Percentiles rank a stretch among this genome's conserved stretches.
Evolutionary conservation across 2,329 filamentous ascomycete species (phyloP).

Genomic region (Fusarium solani-melongenae): DNA sequence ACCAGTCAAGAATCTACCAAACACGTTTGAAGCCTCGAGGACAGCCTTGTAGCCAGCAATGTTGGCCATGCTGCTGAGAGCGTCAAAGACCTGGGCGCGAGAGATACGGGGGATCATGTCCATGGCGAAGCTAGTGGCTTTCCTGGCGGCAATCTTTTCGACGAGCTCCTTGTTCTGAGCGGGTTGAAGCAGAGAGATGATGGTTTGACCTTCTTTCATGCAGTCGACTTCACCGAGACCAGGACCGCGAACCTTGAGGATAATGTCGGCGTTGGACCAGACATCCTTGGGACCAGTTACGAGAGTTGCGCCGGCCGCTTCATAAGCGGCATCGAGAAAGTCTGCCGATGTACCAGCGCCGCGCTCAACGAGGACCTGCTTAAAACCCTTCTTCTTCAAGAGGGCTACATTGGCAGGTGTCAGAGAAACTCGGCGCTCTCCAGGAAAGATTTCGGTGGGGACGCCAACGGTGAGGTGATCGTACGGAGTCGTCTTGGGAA

Average conservation of each 20-base stretch:
- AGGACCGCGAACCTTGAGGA: conserved; percentile 86
- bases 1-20: conserved; percentile 87
- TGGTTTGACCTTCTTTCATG: conserved; percentile 75
- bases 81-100: conserved; percentile 88
- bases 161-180: conserved; percentile 82
- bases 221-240: conserved; percentile 75
- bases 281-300: conserved; percentile 74
- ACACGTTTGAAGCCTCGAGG: conserved; percentile 88
- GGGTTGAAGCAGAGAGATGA: conserved; percentile 88
- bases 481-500: conserved; percentile 70
- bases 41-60: conserved; percentile 95
- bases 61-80: conserved; percentile 92
- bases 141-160: conserved; percentile 75
- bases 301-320: conserved; percentile 80
- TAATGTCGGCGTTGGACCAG: conserved; percentile 80
- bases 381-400: conserved; percentile 87
- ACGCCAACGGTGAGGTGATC: conserved; percentile 80
- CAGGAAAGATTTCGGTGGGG: conserved; percentile 80
- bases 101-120: conserved; percentile 93
- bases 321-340: conserved; percentile 81
- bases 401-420: conserved; percentile 86
- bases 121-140: conserved; percentile 87
- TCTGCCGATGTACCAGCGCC: conserved; percentile 83
- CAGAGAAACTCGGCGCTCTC: conserved; percentile 85
- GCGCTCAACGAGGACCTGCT: conserved; percentile 79